Evolutionary conservation across 2,329 filamentous ascomycete genomes (phyloP).

Genomic region (Epichloe hybrida): DNA sequence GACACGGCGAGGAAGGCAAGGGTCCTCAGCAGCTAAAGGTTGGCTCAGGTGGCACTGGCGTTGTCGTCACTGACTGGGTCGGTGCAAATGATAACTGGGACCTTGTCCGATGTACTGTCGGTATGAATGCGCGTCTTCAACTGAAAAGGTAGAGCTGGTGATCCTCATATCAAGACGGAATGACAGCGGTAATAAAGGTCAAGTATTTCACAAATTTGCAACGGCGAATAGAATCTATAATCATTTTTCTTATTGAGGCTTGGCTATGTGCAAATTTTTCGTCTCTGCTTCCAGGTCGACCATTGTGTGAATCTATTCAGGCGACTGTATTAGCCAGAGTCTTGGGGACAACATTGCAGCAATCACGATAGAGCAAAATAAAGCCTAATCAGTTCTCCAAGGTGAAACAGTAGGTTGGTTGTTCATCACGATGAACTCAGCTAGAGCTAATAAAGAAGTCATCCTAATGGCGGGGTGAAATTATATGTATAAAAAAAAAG

Average conservation of each 20-base stretch:
- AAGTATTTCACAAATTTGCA: background rate
- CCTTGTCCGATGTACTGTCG: constrained; percentile 71
- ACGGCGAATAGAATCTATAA: background rate
- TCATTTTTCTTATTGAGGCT: background rate
- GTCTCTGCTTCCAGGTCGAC: too few species aligned
- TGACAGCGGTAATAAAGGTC: background rate
- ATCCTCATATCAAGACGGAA: background rate
- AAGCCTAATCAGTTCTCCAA: constrained; percentile 45
- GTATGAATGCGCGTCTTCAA: constrained; percentile 67
- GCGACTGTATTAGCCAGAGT: background rate
- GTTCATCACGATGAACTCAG: constrained; percentile 45
- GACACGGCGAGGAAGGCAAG: constrained; percentile 38
- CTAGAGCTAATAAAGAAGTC: constrained; percentile 33
- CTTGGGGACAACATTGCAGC: background rate
- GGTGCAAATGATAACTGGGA: constrained; percentile 84
- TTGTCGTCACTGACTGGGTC: constrained; percentile 91
- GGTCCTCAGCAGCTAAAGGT: constrained; percentile 36
- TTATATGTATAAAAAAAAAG: background rate
- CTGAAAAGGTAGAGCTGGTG: constrained; percentile 23
- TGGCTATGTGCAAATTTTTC: background rate
- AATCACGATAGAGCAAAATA: background rate
- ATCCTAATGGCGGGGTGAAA: constrained; percentile 29
- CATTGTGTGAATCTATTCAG: background rate
- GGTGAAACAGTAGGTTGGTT: constrained; percentile 31
- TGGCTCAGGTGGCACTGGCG: constrained; percentile 66